Conservation (phyloP, 345 rosid genomes). For the Rhizophora mangle region DNA sequence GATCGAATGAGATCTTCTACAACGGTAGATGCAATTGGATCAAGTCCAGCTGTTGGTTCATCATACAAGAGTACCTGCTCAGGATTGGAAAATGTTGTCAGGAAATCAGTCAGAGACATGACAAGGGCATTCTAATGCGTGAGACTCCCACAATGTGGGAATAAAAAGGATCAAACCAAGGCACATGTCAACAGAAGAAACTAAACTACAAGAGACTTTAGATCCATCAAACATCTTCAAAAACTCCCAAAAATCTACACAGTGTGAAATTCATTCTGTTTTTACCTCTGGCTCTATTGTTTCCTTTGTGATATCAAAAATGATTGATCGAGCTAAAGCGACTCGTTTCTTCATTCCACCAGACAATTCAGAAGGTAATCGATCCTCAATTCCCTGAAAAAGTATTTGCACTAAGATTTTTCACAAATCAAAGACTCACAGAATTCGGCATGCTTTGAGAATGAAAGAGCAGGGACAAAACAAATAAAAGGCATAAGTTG, state of each 20-base stretch:
- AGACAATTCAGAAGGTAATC: conserved; percentile 85
- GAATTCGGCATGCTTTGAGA: neutral
- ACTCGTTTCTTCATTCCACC: conserved; percentile 99
- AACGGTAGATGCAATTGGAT: conserved; percentile 98
- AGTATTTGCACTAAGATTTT: conserved; percentile 7
- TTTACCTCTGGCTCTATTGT: conserved; percentile 89
- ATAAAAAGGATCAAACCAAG: too few species aligned
- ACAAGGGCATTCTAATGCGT: too few species aligned
- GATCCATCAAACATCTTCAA: too few species aligned
- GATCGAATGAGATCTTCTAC: conserved; percentile 97
- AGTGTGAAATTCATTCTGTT: conserved; percentile 8
- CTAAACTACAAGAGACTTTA: too few species aligned
- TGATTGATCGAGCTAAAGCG: conserved; percentile 92
- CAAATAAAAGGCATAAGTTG: too few species aligned
- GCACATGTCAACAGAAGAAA: too few species aligned
- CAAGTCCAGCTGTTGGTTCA: conserved; percentile 97
- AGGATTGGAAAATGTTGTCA: neutral
- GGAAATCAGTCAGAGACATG: neutral
- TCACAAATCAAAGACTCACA: conserved; percentile 7
- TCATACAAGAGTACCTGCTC: conserved; percentile 80
- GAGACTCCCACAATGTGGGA: too few species aligned
- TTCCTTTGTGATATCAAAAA: conserved; percentile 72
- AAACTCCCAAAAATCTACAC: neutral
- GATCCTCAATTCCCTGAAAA: conserved; percentile 86
- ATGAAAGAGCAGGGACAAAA: neutral